phyloP scores from a whole-genome alignment of 2,329 filamentous ascomycete species.

The Pseudomassariella vexata region DNA sequence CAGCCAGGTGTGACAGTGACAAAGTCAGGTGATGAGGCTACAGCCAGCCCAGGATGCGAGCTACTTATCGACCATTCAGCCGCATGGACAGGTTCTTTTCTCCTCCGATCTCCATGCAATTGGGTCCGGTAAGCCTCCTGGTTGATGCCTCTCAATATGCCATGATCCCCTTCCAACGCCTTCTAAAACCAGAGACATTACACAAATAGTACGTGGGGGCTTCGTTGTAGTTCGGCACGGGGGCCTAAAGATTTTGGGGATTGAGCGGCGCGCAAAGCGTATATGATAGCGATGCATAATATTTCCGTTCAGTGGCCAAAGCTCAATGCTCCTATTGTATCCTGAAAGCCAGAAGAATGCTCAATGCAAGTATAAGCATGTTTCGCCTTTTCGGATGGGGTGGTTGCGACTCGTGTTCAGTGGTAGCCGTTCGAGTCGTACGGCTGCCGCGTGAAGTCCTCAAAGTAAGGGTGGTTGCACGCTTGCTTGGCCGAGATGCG shows the following conservation, averaged over 20 bases:
- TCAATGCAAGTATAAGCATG: conserved; percentile 11
- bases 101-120: too few species aligned
- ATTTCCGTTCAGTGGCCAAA: conserved; percentile 3
- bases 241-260: background rate
- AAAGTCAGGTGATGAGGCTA: too few species aligned
- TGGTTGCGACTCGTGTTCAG: conserved; percentile 4
- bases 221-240: background rate
- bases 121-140: too few species aligned
- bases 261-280: background rate
- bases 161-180: conserved; percentile 5
- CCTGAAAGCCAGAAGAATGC: conserved; percentile 19
- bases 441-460: conserved; percentile 25
- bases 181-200: conserved; percentile 5
- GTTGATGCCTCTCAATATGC: too few species aligned
- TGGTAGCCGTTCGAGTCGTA: conserved; percentile 17
- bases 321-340: too few species aligned
- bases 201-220: background rate
- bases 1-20: too few species aligned
- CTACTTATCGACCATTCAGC: too few species aligned
- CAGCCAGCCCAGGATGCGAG: too few species aligned
- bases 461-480: conserved; percentile 78
- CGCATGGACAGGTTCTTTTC: too few species aligned
- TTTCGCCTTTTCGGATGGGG: conserved; percentile 10
- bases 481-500: conserved; percentile 88
- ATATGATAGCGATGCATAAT: conserved; percentile 1